Percentiles rank a stretch among this genome's conserved stretches.
Conservation (phyloP, 768 basidiomycete genomes). For the Holtermannia corniformis region DNA sequence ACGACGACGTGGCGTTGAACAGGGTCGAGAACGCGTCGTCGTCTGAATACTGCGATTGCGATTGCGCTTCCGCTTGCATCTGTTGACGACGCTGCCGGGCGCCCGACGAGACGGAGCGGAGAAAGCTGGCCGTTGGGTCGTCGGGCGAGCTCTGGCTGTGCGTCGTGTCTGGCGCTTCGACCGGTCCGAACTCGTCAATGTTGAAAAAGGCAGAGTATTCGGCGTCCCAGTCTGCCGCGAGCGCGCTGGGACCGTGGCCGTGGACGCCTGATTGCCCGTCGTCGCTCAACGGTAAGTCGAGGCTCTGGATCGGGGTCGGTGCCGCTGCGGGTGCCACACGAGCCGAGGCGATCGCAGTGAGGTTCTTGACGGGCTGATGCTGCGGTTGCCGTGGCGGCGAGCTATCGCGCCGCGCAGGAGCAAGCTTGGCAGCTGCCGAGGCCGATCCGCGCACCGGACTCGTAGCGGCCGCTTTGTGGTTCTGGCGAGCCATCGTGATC, state of each 20-base stretch:
- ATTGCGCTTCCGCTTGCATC: not conserved
- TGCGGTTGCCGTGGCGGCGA: no score
- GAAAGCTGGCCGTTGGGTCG: conserved; percentile 1
- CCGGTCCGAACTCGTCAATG: conserved; percentile 12
- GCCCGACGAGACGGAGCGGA: conserved; percentile 5
- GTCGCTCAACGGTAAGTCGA: conserved; percentile 28
- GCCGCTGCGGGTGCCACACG: no score
- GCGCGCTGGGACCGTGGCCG: not conserved
- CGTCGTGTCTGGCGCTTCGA: not conserved
- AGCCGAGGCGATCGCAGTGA: no score
- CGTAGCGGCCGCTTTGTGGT: conserved; percentile 11
- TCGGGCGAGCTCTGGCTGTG: conserved; percentile 2
- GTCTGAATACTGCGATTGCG: conserved; percentile 6
- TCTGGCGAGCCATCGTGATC: conserved; percentile 14
- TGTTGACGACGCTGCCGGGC: not conserved
- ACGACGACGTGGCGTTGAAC: conserved; percentile 21
- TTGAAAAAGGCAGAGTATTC: conserved; percentile 31
- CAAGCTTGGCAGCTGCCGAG: conserved; percentile 6
- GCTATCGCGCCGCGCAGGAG: not conserved
- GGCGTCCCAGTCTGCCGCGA: conserved; percentile 13
- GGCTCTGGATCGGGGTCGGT: conserved; percentile 10
- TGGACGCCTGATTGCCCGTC: conserved; percentile 9
- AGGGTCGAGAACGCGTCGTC: conserved; percentile 22
- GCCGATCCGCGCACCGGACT: conserved; percentile 13
- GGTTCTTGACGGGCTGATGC: no score